Percentiles rank a stretch among this genome's conserved stretches.
These are phyloP conservation scores for Dentipellis sp. DNA, from an alignment of 768 basidiomycete species.

Conservation along the genomic window DNA sequence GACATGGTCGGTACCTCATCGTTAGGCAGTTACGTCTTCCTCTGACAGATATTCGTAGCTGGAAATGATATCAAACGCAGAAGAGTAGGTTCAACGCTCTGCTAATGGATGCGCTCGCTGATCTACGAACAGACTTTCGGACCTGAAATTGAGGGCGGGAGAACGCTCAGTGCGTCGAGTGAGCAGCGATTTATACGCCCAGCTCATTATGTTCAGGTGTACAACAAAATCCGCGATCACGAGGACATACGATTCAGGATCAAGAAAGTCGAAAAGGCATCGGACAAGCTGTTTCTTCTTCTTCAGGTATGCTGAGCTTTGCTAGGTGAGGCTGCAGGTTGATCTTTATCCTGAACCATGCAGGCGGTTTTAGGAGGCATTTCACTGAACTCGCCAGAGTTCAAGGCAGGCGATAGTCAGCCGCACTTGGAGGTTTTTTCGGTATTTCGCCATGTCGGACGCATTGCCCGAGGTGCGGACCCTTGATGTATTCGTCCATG, in stretches of 20 bases:
- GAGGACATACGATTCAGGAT: conserved; percentile 74
- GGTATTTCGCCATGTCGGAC: conserved; percentile 66
- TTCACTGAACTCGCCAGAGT: conserved; percentile 58
- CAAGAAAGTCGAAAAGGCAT: conserved; percentile 57
- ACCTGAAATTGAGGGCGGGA: conserved; percentile 59
- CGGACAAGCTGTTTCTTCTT: conserved; percentile 74
- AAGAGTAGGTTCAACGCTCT: conserved; percentile 16
- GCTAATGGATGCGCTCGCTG: not conserved
- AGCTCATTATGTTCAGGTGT: conserved; percentile 25
- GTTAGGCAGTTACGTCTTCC: not conserved
- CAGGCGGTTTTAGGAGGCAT: conserved; percentile 70
- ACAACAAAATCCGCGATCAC: conserved; percentile 60
- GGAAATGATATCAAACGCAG: conserved; percentile 10
- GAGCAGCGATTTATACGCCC: not conserved
- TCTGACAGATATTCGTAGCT: conserved; percentile 7
- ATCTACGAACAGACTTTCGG: conserved; percentile 41
- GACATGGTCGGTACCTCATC: conserved; percentile 46
- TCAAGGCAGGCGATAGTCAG: conserved; percentile 62
- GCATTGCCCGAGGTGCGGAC: conserved; percentile 63
- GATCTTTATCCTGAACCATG: too few relatives aligned
- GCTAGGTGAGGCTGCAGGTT: too few relatives aligned
- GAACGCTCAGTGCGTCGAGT: conserved; percentile 53
- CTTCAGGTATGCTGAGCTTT: conserved; percentile 48
- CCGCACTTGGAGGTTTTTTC: conserved; percentile 58
- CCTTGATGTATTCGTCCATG: not conserved